Conservation (phyloP, 2,329 filamentous ascomycete species). For the Talaromyces sp. region DNA sequence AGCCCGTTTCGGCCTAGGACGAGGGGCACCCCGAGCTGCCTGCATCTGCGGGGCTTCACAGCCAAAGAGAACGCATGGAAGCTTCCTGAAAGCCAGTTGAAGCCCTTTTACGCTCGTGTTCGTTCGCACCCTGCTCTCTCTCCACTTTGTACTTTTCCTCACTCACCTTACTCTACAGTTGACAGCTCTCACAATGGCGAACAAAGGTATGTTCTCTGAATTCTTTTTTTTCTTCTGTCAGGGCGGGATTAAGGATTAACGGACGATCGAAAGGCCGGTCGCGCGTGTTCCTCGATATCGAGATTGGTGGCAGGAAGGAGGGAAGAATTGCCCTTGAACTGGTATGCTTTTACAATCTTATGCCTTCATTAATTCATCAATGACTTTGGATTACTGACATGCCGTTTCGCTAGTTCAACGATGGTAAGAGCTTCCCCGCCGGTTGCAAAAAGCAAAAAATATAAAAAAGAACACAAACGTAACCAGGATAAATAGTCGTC, state of each 20-base stretch:
- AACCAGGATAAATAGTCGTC: constrained; percentile 55
- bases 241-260: not conserved
- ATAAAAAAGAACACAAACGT: constrained; percentile 33
- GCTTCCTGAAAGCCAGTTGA: constrained; percentile 11
- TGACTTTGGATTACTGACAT: not conserved
- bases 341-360: constrained; percentile 37
- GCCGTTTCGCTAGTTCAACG: constrained; percentile 36
- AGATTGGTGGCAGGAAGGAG: constrained; percentile 65
- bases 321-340: constrained; percentile 87
- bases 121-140: not conserved
- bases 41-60: constrained; percentile 4
- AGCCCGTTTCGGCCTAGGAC: not conserved
- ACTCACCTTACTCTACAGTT: not conserved
- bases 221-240: not conserved
- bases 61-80: constrained; percentile 10
- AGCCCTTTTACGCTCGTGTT: not conserved
- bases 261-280: constrained; percentile 49
- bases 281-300: constrained; percentile 90
- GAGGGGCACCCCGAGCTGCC: not conserved
- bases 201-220: constrained; percentile 1
- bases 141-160: not conserved
- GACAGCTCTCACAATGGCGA: constrained; percentile 2
- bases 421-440: constrained; percentile 32
- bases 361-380: not conserved
- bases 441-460: constrained; percentile 4